These are phyloP conservation scores for Phylloporus arenicola DNA, from an alignment of 768 basidiomycete species.

Conservation along the genomic window DNA sequence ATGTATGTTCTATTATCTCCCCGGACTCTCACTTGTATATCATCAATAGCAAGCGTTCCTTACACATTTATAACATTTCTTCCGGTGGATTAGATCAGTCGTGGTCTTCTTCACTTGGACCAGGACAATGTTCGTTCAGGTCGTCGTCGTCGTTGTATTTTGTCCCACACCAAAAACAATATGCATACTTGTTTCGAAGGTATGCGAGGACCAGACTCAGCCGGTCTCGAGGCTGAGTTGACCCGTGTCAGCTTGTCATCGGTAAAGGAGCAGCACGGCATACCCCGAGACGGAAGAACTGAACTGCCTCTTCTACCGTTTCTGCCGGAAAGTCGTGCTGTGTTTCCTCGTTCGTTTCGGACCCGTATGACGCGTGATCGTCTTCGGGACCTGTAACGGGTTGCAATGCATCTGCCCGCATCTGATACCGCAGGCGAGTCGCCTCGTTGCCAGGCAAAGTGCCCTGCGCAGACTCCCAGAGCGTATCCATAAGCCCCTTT, in stretches of 20 bases:
- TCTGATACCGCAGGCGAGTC: slow-evolving; percentile 62
- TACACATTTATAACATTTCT: slow-evolving; percentile 1
- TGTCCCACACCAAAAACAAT: slow-evolving; percentile 89
- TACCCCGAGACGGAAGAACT: slow-evolving; percentile 65
- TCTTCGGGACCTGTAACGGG: slow-evolving; percentile 36
- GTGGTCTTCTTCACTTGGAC: slow-evolving; percentile 70
- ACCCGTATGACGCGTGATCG: slow-evolving; percentile 27
- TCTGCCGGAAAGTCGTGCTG: slow-evolving; percentile 43
- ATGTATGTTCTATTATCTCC: slow-evolving; percentile 15
- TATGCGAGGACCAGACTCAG: slow-evolving; percentile 65
- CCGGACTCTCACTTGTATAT: slow-evolving; percentile 29
- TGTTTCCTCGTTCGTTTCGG: slow-evolving; percentile 14
- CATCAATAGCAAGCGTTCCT: slow-evolving; percentile 23
- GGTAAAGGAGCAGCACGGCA: slow-evolving; percentile 14
- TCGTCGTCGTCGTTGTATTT: slow-evolving; percentile 60
- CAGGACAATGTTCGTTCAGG: slow-evolving; percentile 65
- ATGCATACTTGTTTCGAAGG: slow-evolving; percentile 63
- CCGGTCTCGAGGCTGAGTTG: slow-evolving; percentile 60
- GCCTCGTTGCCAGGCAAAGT: slow-evolving; percentile 19
- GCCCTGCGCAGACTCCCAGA: slow-evolving; percentile 38
- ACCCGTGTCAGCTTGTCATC: slow-evolving; percentile 8
- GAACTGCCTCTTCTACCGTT: slow-evolving; percentile 57
- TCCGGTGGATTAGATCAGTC: slow-evolving; percentile 41
- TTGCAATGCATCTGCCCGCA: slow-evolving; percentile 68
- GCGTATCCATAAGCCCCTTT: slow-evolving; percentile 52